Base-by-base conservation (phyloP, 805 yeast genomes). In the Wickerhamomyces rabaulensis region DNA sequence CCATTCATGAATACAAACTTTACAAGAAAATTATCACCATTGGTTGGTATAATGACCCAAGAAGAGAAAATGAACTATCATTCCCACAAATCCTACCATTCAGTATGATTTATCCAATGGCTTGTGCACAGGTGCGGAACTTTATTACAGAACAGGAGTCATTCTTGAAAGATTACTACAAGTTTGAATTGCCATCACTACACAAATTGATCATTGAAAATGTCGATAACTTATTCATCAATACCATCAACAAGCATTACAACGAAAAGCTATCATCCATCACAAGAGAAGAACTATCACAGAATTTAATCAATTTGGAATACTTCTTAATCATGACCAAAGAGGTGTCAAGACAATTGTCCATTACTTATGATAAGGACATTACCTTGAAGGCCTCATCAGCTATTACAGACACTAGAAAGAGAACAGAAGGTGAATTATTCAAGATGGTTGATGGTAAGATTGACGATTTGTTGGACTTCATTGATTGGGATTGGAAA, bases 261-360 rank as follows among this genome's bases (percentile, higher is more conserved):
- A 74, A 78, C 47, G 73, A 75, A 13, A 80, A 81, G 50, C 74
- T 85, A 42, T 76, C 79, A 53, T 75, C 90, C 2, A 78, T 84
- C 12, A 86, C 90, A 51, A 87, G 95, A 60, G 98, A 92, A 64
- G 91, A 89, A 54, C 77, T 89, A 23, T 84, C 96, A 0, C 98
- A 94, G 68, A 87, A 88, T 54, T 73, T 87, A 54, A 84, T 94
- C 48, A 90, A 94, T 62, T 69, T 92, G 57, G 97, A 92, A 61
- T 88, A 87, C 62, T 92, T 91, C 63, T 74, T 87, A 38, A 80
- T 74, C 55, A 88, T 95, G 46, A 77, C 91, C 9, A 71, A 72
- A 44, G 90, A 85, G 61, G 73, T 92, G 42, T 64, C 62, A 60
- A 73, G 49, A 55, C 62, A 49, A 47, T 61, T 52, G 48, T 67